Conservation (phyloP, 257 asterid species). For the Verbena officinalis region DNA sequence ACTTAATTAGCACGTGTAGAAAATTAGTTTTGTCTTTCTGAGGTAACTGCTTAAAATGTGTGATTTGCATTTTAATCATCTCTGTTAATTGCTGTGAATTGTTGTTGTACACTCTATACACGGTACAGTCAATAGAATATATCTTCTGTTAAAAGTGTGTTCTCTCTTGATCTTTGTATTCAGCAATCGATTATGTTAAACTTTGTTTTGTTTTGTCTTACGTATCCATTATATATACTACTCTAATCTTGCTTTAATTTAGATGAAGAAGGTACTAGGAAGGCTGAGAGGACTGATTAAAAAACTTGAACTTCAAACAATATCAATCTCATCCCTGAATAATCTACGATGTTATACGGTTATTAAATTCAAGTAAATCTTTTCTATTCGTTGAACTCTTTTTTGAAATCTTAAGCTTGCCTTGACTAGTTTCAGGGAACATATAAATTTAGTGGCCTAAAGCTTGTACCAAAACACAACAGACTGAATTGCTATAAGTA, state of each 20-base stretch:
- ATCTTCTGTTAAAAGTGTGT: conserved; percentile 11
- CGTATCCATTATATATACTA: conserved; percentile 18
- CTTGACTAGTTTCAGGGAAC: background rate
- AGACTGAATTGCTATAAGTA: conserved; percentile 14
- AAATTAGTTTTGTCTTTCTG: too few species aligned
- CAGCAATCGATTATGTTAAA: too few species aligned
- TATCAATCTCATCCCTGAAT: conserved; percentile 6
- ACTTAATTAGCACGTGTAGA: too few species aligned
- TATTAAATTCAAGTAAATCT: background rate
- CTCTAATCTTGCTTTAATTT: conserved; percentile 21
- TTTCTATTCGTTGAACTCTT: too few species aligned
- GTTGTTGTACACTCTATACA: conserved; percentile 43
- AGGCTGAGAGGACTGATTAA: background rate
- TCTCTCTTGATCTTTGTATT: too few species aligned
- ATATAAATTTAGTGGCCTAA: conserved; percentile 11
- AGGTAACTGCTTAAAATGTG: conserved; percentile 35
- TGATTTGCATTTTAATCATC: conserved; percentile 9
- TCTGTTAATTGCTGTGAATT: conserved; percentile 17
- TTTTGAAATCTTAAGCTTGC: too few species aligned
- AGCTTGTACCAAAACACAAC: background rate
- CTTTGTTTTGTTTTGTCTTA: conserved; percentile 13
- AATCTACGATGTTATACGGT: background rate
- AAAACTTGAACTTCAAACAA: background rate
- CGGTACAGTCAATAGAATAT: conserved; percentile 24
- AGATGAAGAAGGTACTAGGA: background rate